phyloP scores from a whole-genome alignment of 2,329 filamentous ascomycete species.

The Calonectria ilicicola region DNA sequence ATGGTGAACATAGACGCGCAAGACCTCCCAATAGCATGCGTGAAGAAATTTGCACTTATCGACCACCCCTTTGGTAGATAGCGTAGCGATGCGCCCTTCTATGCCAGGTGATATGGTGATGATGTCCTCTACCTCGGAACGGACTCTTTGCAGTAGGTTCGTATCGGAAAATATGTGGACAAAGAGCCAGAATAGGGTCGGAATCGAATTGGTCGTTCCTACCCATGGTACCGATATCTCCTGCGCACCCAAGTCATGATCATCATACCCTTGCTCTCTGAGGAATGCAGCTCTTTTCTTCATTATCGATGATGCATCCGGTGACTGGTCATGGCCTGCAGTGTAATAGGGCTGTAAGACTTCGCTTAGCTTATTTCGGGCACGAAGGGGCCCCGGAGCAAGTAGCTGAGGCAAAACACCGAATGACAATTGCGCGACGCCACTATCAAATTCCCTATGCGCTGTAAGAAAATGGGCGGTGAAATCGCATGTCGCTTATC shows the following conservation, averaged over 20 bases:
- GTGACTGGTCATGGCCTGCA: background rate
- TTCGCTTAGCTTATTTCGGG: background rate
- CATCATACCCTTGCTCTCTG: background rate
- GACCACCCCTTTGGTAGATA: background rate
- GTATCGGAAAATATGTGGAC: slow-evolving; percentile 9
- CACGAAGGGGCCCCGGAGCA: background rate
- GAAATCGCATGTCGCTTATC: too few species aligned
- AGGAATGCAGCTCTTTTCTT: background rate
- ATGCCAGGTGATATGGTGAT: background rate
- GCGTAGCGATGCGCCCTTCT: background rate
- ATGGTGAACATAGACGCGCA: slow-evolving; percentile 4
- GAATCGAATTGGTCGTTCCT: slow-evolving; percentile 21
- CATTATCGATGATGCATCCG: slow-evolving; percentile 12
- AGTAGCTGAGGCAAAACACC: background rate
- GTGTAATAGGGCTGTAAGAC: background rate
- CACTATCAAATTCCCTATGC: slow-evolving; percentile 14
- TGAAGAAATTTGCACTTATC: slow-evolving; percentile 10
- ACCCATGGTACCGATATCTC: slow-evolving; percentile 22
- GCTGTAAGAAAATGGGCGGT: background rate
- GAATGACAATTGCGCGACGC: background rate
- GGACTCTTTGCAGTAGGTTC: background rate
- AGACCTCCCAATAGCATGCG: slow-evolving; percentile 13
- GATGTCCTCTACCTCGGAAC: slow-evolving; percentile 8
- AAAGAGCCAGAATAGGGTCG: slow-evolving; percentile 24
- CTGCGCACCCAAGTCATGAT: background rate